Evolutionary conservation across 176 grass and related monocot genomes (phyloP).

Genomic region (Neostapfia colusana): DNA sequence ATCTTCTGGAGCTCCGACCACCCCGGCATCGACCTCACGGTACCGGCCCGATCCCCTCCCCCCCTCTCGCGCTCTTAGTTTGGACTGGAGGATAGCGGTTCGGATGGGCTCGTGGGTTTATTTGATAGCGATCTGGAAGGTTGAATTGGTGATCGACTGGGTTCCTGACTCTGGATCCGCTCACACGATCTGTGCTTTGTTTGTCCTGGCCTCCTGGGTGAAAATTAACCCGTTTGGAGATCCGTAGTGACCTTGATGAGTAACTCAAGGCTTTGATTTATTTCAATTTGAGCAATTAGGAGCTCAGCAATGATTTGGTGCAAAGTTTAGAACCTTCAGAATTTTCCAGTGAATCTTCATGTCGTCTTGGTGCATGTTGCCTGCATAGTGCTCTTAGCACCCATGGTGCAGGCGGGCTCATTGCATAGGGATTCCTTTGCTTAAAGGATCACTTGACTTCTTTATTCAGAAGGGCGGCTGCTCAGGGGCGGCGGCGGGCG

Average conservation of each 20-base stretch:
- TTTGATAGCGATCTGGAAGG: conserved; percentile 33
- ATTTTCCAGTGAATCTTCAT: not conserved
- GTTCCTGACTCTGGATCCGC: not conserved
- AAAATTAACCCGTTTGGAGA: not conserved
- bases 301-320: not conserved
- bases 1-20: conserved; percentile 98
- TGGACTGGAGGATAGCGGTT: not conserved
- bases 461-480: too few relatives aligned
- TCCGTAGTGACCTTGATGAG: not conserved
- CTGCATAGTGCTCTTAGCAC: not conserved
- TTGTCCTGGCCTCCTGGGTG: not conserved
- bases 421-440: not conserved
- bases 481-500: too few relatives aligned
- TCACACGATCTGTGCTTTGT: conserved; percentile 9
- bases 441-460: not conserved
- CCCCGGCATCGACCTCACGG: conserved; percentile 89
- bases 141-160: conserved; percentile 15
- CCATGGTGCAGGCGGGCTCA: not conserved
- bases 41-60: conserved; percentile 28
- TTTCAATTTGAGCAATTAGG: not conserved
- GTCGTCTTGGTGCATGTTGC: not conserved
- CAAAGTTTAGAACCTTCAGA: not conserved
- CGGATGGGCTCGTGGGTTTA: conserved; percentile 21
- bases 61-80: not conserved
- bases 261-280: not conserved